phyloP scores from a whole-genome alignment of 2,329 filamentous ascomycete genomes.

The Colletotrichum tanaceti region DNA sequence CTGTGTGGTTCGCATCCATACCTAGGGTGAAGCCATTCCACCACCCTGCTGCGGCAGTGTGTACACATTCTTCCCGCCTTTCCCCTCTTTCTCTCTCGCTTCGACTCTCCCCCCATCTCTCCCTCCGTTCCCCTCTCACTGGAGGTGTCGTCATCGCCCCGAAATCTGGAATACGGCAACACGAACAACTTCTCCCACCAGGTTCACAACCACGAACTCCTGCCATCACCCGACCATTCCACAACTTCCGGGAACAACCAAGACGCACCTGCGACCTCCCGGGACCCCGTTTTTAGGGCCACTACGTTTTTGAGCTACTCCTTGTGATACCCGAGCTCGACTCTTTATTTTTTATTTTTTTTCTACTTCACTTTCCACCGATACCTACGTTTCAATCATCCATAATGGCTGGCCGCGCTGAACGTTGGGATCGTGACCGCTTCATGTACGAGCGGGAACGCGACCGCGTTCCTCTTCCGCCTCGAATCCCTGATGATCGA shows the following conservation, averaged over 20 bases:
- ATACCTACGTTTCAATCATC: slow-evolving; percentile 22
- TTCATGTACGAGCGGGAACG: slow-evolving; percentile 56
- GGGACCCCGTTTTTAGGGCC: background rate
- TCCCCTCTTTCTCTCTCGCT: slow-evolving; percentile 33
- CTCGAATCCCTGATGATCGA: slow-evolving; percentile 58
- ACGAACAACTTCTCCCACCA: slow-evolving; percentile 20
- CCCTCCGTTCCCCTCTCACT: background rate
- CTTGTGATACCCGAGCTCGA: slow-evolving; percentile 29
- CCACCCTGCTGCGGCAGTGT: slow-evolving; percentile 12
- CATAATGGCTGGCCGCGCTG: slow-evolving; percentile 49
- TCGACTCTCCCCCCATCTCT: background rate
- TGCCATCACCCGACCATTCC: slow-evolving; percentile 33
- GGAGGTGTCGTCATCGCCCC: slow-evolving; percentile 37
- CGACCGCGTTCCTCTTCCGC: slow-evolving; percentile 47
- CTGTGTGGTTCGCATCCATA: slow-evolving; percentile 9
- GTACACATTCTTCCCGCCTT: slow-evolving; percentile 29
- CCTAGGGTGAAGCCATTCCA: slow-evolving; percentile 28
- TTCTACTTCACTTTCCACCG: background rate
- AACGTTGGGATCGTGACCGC: slow-evolving; percentile 68
- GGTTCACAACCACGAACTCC: slow-evolving; percentile 19
- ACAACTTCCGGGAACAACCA: slow-evolving; percentile 6
- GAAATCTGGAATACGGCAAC: slow-evolving; percentile 33
- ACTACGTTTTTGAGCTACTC: slow-evolving; percentile 9
- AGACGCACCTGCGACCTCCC: background rate
- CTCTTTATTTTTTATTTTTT: no score